A percentile compares a stretch with the other conserved stretches of the same genome.
phyloP scores from a whole-genome alignment of 2,329 filamentous ascomycete genomes.

The Teratosphaeria epicoccoides region DNA sequence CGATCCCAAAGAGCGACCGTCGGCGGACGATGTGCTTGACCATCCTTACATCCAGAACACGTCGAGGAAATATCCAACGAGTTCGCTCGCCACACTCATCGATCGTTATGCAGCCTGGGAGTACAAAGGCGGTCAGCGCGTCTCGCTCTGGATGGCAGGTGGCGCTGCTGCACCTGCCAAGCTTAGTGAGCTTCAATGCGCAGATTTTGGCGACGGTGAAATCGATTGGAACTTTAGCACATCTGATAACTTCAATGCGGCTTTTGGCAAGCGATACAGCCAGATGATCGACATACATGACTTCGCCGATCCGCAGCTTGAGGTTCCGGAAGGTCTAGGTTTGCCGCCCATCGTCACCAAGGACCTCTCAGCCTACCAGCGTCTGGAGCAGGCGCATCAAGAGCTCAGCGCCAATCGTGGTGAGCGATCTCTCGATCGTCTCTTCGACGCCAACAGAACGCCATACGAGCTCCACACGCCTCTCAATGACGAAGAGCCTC shows the following conservation, averaged over 20 bases:
- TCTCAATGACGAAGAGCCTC: slow-evolving; percentile 37
- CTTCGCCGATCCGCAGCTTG: slow-evolving; percentile 14
- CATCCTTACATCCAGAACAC: slow-evolving; percentile 61
- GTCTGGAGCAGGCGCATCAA: slow-evolving; percentile 41
- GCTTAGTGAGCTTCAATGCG: slow-evolving; percentile 32
- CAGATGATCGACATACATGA: slow-evolving; percentile 17
- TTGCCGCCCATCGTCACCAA: slow-evolving; percentile 11
- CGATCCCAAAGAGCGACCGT: slow-evolving; percentile 56
- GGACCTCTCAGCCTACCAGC: slow-evolving; percentile 14
- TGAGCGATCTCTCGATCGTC: slow-evolving; percentile 44
- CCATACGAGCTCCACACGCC: slow-evolving; percentile 50
- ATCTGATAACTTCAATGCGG: slow-evolving; percentile 48
- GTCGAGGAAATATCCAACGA: slow-evolving; percentile 51
- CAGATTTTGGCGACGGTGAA: slow-evolving; percentile 29
- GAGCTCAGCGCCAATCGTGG: slow-evolving; percentile 49
- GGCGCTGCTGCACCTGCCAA: slow-evolving; percentile 44
- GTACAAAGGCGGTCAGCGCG: slow-evolving; percentile 58
- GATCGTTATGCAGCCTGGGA: slow-evolving; percentile 68
- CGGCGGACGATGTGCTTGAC: slow-evolving; percentile 57
- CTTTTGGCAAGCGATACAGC: slow-evolving; percentile 24
- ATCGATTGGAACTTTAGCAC: slow-evolving; percentile 58
- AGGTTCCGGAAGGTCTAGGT: slow-evolving; percentile 10
- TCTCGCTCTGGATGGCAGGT: slow-evolving; percentile 51
- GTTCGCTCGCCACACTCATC: slow-evolving; percentile 54
- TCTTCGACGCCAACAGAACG: slow-evolving; percentile 46